Evolutionary conservation across 2,329 filamentous ascomycete species (phyloP), one percentile per base, ranked within the genome.

Genomic region (Coniella lustricola): DNA sequence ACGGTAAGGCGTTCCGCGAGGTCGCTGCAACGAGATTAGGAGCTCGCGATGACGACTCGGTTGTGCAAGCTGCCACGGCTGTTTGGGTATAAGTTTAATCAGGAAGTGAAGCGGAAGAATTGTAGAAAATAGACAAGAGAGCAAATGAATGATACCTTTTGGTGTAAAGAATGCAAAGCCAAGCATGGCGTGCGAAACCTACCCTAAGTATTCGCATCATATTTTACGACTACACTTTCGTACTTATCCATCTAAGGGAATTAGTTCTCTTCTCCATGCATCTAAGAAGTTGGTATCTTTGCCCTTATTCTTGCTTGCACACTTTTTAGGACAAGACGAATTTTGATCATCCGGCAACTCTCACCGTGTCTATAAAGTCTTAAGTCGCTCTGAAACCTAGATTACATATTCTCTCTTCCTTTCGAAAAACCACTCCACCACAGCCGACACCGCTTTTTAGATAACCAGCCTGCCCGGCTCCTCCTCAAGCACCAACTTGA

Each of bases 401-500:
- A 45, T 36, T 49, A 44, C 36, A 44, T 37, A 17, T 9, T 9
- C n/a, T 18, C n/a, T 44, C n/a, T 18, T 22, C 17, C 31, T 36
- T 9, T 21, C 12, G 20, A 9, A 3, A n/a, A 18, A 7, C 33
- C 17, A 9, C 14, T 22, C 21, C 2, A 29, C 5, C 25, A 29
- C 25, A 5, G 13, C 49, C 46, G n/a, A n/a, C n/a, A n/a, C n/a
- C n/a, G n/a, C n/a, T n/a, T n/a, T n/a, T 74, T 66, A 83, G 63
- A 83, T 60, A 41, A 94, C 79, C 60, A 95, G 68, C 59, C 83
- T 76, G 31, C 83, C 87, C 13, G 89, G 88, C 67, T 93, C 85
- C 55, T 80, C 75, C 68, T 94, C 88, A 57, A 98, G 67, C 21
- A 91, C 82, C 39, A 76, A 70, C 80, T 95, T 96, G 62, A 96